Evolutionary conservation across 202 grass and related monocot genomes (phyloP).

Genomic region (Elaeis oleifera): DNA sequence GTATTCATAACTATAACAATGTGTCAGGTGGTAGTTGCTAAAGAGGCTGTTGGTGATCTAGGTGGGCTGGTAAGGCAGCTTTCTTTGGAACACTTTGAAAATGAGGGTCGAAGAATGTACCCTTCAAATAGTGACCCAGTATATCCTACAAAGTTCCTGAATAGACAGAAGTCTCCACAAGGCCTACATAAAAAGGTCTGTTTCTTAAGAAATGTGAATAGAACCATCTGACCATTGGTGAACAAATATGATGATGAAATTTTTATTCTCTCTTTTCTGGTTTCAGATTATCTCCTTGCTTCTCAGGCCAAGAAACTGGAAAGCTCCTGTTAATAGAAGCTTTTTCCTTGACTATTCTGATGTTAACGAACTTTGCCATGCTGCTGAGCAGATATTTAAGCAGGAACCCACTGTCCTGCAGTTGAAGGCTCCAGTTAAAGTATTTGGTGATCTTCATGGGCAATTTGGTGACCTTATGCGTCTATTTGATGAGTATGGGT

Average conservation of each 20-base stretch:
- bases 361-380: conserved; percentile 88
- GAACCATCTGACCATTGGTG: background rate
- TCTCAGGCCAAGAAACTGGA: conserved; percentile 91
- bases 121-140: conserved; percentile 63
- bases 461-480: conserved; percentile 99
- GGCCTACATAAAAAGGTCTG: conserved; percentile 87
- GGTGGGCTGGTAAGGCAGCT: conserved; percentile 87
- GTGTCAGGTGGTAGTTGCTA: conserved; percentile 83
- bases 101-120: conserved; percentile 97
- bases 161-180: conserved; percentile 84
- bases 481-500: conserved; percentile 97
- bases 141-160: conserved; percentile 60
- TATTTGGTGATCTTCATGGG: conserved; percentile 98
- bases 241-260: too few relatives aligned
- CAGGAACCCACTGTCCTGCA: conserved; percentile 94
- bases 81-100: conserved; percentile 96
- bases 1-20: background rate
- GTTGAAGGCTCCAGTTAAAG: conserved; percentile 93
- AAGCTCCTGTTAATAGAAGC: conserved; percentile 64
- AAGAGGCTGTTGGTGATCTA: conserved; percentile 84
- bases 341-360: conserved; percentile 95
- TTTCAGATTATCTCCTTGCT: conserved; percentile 73
- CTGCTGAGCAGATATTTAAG: conserved; percentile 95
- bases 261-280: background rate
- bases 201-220: background rate